These are phyloP conservation scores for Aegilops longissima DNA, from an alignment of 176 grass and related monocot genomes.

Conservation along the genomic window DNA sequence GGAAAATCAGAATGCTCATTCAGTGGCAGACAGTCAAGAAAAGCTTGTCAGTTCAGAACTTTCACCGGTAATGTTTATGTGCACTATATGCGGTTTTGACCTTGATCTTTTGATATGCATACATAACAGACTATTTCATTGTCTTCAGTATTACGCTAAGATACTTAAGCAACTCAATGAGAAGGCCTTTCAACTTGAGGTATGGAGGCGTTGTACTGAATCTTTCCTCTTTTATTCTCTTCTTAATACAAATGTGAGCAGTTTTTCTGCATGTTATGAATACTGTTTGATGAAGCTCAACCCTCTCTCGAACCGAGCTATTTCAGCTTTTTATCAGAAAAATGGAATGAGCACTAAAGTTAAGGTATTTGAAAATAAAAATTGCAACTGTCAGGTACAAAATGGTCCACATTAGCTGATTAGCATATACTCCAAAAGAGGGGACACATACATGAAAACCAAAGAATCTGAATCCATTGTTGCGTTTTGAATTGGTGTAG, in stretches of 20 bases:
- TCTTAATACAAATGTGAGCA: not conserved
- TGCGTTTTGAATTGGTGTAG: too few relatives aligned
- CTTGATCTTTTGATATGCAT: conserved; percentile 22
- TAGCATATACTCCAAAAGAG: not conserved
- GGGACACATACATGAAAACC: not conserved
- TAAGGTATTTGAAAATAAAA: not conserved
- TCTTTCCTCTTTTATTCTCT: not conserved
- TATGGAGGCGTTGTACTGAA: conserved; percentile 30
- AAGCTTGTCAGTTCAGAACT: conserved; percentile 55
- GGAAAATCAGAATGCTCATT: conserved; percentile 73
- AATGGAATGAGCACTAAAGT: not conserved
- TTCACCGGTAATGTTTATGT: conserved; percentile 58
- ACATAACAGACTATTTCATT: not conserved
- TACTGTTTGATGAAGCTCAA: too few relatives aligned
- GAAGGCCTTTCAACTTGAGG: conserved; percentile 96
- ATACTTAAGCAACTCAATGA: conserved; percentile 90
- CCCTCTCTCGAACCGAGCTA: too few relatives aligned
- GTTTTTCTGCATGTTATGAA: not conserved
- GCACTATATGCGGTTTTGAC: not conserved
- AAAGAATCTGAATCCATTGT: not conserved
- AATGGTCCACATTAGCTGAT: not conserved
- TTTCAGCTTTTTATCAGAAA: not conserved
- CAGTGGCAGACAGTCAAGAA: conserved; percentile 53
- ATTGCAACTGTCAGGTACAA: not conserved
- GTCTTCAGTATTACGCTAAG: conserved; percentile 72